phyloP scores from a whole-genome alignment of 352 stramenopile genomes.

The Pythium coloratum region DNA sequence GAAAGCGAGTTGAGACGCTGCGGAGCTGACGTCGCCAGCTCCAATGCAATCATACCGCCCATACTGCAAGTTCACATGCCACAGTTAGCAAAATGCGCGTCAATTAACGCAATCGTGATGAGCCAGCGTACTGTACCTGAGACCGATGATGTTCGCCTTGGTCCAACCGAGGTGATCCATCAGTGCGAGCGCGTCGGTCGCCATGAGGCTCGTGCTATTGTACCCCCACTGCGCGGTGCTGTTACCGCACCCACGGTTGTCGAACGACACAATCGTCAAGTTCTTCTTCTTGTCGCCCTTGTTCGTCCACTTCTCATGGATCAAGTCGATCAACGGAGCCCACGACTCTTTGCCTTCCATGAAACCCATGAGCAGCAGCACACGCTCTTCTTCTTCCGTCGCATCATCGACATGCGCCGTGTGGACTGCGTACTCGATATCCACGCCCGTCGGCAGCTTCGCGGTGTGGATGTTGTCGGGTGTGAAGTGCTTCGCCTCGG shows the following conservation, averaged over 20 bases:
- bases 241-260: slow-evolving; percentile 59
- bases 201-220: slow-evolving; percentile 62
- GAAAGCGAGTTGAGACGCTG: slow-evolving; percentile 59
- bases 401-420: slow-evolving; percentile 18
- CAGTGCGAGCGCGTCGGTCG: slow-evolving; percentile 49
- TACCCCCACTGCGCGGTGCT: slow-evolving; percentile 41
- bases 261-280: slow-evolving; percentile 49
- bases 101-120: too few species aligned
- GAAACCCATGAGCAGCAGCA: slow-evolving; percentile 61
- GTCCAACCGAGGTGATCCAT: slow-evolving; percentile 64
- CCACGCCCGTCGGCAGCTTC: slow-evolving; percentile 42
- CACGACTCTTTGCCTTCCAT: slow-evolving; percentile 57
- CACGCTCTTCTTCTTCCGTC: slow-evolving; percentile 31
- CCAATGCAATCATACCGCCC: slow-evolving; percentile 72
- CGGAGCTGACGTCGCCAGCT: slow-evolving; percentile 44
- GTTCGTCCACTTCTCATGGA: slow-evolving; percentile 41
- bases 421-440: slow-evolving; percentile 54
- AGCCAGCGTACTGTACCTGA: slow-evolving; percentile 9
- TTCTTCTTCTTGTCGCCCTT: slow-evolving; percentile 29
- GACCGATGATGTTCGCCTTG: slow-evolving; percentile 23
- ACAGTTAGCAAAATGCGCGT: not conserved
- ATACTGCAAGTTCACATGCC: slow-evolving; percentile 32
- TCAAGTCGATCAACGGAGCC: slow-evolving; percentile 44
- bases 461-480: slow-evolving; percentile 23
- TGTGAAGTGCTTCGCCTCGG: slow-evolving; percentile 40